phyloP scores from a whole-genome alignment of 1,139 yeast species.

The Spathaspora sp. region DNA sequence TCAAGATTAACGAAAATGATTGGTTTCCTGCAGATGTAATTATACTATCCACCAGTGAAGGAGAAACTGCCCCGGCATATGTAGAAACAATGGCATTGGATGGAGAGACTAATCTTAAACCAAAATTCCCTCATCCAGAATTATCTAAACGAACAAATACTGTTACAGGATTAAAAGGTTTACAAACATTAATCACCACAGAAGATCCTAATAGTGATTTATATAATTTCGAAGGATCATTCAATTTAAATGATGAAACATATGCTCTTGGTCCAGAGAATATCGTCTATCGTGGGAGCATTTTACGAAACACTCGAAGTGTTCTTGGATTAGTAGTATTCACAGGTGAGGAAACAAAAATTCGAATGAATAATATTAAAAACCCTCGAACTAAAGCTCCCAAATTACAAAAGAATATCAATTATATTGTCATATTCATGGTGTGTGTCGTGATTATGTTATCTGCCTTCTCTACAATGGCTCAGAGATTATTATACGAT shows the following conservation, averaged over 20 bases:
- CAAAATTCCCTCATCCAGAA: slow-evolving; percentile 66
- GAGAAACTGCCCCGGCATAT: slow-evolving; percentile 69
- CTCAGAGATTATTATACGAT: slow-evolving; percentile 56
- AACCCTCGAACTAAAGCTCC: slow-evolving; percentile 94
- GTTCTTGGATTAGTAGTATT: slow-evolving; percentile 81
- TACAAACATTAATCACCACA: slow-evolving; percentile 56
- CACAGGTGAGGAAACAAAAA: slow-evolving; percentile 94
- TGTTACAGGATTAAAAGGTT: slow-evolving; percentile 50
- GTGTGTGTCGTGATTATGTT: slow-evolving; percentile 73
- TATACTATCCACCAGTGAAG: slow-evolving; percentile 61
- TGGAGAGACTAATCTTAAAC: slow-evolving; percentile 91
- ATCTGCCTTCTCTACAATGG: slow-evolving; percentile 82
- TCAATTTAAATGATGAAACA: slow-evolving; percentile 20
- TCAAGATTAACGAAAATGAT: slow-evolving; percentile 72
- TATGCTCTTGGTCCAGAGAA: slow-evolving; percentile 78
- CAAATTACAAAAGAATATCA: slow-evolving; percentile 78
- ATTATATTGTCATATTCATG: slow-evolving; percentile 83
- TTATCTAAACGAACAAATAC: slow-evolving; percentile 49
- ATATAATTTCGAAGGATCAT: slow-evolving; percentile 83
- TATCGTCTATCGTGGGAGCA: slow-evolving; percentile 83
- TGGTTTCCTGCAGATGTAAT: slow-evolving; percentile 93
- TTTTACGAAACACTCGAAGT: slow-evolving; percentile 75
- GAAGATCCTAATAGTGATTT: slow-evolving; percentile 93
- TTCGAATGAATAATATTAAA: slow-evolving; percentile 89
- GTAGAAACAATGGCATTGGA: slow-evolving; percentile 97